Evolutionary conservation across 2,329 filamentous ascomycete genomes (phyloP).

Genomic region (Ophiostoma ips): DNA sequence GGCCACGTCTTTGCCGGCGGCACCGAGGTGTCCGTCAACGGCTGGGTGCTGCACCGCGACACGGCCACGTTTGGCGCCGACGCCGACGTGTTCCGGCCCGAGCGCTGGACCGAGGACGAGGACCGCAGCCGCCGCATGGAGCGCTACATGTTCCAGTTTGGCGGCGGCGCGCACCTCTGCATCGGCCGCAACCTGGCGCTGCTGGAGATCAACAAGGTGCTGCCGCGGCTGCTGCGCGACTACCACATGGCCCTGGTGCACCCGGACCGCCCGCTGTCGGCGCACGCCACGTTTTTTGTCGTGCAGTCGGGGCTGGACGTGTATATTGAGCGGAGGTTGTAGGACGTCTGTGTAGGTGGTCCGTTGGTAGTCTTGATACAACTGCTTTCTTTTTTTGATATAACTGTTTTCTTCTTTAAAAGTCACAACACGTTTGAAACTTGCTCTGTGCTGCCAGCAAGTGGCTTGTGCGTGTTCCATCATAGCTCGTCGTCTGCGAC

Average conservation of each 20-base stretch:
- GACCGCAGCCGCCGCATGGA: conserved; percentile 34
- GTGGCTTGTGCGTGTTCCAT: no score
- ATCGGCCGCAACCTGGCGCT: conserved; percentile 41
- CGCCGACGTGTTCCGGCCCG: conserved; percentile 36
- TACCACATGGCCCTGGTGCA: conserved; percentile 39
- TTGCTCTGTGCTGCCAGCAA: no score
- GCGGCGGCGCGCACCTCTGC: conserved; percentile 39
- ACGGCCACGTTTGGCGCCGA: conserved; percentile 34
- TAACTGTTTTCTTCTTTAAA: no score
- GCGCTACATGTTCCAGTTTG: conserved; percentile 44
- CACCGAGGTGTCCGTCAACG: conserved; percentile 38
- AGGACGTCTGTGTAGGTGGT: no score
- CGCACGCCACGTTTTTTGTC: conserved; percentile 46
- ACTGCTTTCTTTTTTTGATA: no score
- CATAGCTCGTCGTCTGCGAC: no score
- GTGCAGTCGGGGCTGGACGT: conserved; percentile 43
- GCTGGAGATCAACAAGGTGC: conserved; percentile 45
- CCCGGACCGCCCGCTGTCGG: conserved; percentile 33
- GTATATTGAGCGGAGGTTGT: conserved; percentile 29
- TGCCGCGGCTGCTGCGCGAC: conserved; percentile 39
- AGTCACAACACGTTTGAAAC: no score
- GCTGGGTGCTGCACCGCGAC: conserved; percentile 38
- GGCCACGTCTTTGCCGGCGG: conserved; percentile 37
- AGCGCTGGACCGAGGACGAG: conserved; percentile 38
- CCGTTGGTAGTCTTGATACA: no score